Base-by-base conservation (phyloP, 140 eudicot species). In the Anethum foeniculum region DNA sequence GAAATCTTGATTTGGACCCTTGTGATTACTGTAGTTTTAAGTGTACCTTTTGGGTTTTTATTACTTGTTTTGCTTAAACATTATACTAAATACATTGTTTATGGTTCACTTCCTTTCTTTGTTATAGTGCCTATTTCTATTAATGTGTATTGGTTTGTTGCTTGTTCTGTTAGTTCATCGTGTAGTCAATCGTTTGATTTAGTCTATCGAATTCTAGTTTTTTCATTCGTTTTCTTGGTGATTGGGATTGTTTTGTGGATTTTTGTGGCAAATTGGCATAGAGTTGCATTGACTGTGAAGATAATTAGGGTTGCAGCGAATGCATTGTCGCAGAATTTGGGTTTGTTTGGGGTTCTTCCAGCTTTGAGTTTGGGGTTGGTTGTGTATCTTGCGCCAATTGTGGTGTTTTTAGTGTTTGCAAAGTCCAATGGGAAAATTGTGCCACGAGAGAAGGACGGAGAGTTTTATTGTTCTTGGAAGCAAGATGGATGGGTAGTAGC, bases 401-500 rank as follows among this genome's bases (percentile, higher is more conserved):
- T 93, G 1, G 88, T 91, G 85, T 96, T 96, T 56, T 83, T 96
- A 84, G 84, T 96, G 87, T 90, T 89, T 85, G 90, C 99, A 0
- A 85, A 88, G 49, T 58, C 78, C 46, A 96, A 93, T 79, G 99
- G 99, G 52, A 86, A 89, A 54, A 85, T 96, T 78, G 89, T 93
- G 80, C 87, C 97, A 18, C 82, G 77, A 60, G 97, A 86, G 34
- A 83, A 79, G 78, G 67, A 81, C 34, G 98, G 90, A 41, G 92
- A 84, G 68, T 84, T 84, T 69, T 32, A 84, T 74, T 95, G 99
- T 83, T 88, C 36, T 77, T 95, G 99, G 99, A 91, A 95, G 81
- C 88, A 89, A 77, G 96, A 93, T 87, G 77, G 92, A 47, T 95
- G 98, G 99, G 99, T 95, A 85, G 96, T 97, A 1, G 97, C 96